These are phyloP conservation scores for Citrus hindsii DNA, from an alignment of 345 rosid species.

Conservation along the genomic window DNA sequence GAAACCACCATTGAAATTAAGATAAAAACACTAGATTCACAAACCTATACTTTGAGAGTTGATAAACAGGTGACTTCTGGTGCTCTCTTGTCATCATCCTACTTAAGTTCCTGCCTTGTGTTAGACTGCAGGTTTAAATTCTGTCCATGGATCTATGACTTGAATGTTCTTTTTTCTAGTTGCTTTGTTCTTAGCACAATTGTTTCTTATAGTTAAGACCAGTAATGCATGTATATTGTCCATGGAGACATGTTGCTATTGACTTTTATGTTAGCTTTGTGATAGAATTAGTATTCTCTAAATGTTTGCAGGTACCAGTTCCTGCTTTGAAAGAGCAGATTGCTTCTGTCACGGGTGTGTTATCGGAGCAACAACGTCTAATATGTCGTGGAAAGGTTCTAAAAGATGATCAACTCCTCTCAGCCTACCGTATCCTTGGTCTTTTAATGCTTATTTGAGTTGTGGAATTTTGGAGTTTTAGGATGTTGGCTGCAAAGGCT, in stretches of 20 bases:
- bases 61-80: conserved; percentile 57
- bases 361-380: conserved; percentile 70
- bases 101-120: background rate
- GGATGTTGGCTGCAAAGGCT: background rate
- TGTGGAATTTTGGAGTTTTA: conserved; percentile 1
- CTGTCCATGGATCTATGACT: background rate
- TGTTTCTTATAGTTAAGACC: background rate
- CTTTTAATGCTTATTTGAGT: background rate
- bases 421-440: conserved; percentile 80
- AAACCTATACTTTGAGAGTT: conserved; percentile 66
- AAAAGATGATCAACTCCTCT: conserved; percentile 76
- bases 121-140: background rate
- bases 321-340: conserved; percentile 80
- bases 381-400: conserved; percentile 83
- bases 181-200: background rate
- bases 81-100: conserved; percentile 5
- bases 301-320: conserved; percentile 51
- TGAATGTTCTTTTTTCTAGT: background rate
- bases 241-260: background rate
- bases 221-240: background rate
- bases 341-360: conserved; percentile 72
- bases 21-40: conserved; percentile 71
- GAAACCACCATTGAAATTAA: conserved; percentile 66
- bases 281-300: background rate
- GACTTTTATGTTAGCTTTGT: background rate